A percentile compares a stretch with the other conserved stretches of the same genome.
phyloP scores from a whole-genome alignment of 352 stramenopile genomes.

The Phytophthora tubulina region DNA sequence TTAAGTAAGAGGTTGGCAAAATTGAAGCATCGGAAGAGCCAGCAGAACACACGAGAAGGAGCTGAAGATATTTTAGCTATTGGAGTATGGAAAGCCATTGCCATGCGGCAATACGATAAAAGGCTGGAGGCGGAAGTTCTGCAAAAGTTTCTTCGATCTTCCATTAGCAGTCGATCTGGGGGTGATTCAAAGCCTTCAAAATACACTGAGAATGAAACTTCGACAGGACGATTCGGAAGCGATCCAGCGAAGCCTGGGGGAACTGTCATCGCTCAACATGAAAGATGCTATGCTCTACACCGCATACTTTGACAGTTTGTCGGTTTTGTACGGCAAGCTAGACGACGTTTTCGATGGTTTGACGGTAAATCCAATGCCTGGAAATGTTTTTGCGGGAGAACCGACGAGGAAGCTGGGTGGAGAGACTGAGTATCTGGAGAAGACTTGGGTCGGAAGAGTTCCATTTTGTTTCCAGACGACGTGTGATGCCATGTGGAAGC shows the following conservation, averaged over 20 bases:
- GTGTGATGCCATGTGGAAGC: neutral
- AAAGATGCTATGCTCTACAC: neutral
- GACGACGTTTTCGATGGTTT: neutral
- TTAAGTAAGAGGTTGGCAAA: neutral
- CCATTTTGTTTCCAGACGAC: neutral
- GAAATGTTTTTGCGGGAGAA: neutral
- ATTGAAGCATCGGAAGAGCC: neutral
- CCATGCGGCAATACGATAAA: neutral
- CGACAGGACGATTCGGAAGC: neutral
- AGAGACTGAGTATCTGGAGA: conserved; percentile 2
- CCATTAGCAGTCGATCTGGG: neutral
- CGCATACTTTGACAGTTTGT: neutral
- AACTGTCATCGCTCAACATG: neutral
- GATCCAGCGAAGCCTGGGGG: too few species aligned
- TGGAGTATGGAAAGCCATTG: neutral
- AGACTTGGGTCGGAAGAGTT: conserved; percentile 1
- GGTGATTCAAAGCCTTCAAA: neutral
- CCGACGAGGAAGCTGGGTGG: neutral
- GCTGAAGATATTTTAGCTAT: neutral
- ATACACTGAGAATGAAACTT: neutral
- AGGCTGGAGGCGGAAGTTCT: neutral
- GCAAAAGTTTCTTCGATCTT: neutral
- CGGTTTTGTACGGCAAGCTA: neutral
- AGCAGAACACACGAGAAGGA: neutral
- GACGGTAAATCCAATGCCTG: neutral